Percentiles rank a stretch among this genome's conserved stretches.
Conservation (phyloP, 2,329 filamentous ascomycete genomes). For the Colletotrichum ledebouriae region DNA sequence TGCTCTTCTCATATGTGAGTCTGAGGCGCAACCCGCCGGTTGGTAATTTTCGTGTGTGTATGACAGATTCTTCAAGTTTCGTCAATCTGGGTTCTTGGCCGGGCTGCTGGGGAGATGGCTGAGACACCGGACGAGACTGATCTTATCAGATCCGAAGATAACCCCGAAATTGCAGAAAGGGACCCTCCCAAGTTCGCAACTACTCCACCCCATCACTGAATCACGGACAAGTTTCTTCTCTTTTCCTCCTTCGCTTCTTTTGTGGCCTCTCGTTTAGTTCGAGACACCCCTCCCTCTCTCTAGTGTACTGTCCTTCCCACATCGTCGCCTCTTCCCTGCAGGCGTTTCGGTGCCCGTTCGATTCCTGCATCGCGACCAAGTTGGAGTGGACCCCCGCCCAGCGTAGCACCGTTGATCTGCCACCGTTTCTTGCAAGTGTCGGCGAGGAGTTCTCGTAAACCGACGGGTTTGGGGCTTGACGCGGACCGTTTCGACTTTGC, state of each 20-base stretch:
- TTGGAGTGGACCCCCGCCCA: constrained; percentile 25
- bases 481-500: neutral
- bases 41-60: neutral
- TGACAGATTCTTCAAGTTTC: neutral
- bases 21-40: constrained; percentile 15
- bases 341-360: constrained; percentile 1
- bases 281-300: constrained; percentile 5
- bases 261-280: neutral
- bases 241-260: constrained; percentile 11
- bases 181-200: constrained; percentile 16
- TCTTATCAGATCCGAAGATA: constrained; percentile 70
- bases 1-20: constrained; percentile 6
- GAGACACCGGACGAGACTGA: constrained; percentile 46
- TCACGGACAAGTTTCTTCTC: neutral
- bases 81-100: neutral
- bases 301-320: constrained; percentile 17
- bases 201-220: constrained; percentile 20
- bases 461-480: constrained; percentile 19
- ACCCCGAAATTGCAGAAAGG: constrained; percentile 48
- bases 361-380: constrained; percentile 28
- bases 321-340: constrained; percentile 18
- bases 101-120: neutral
- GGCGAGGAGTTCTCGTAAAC: constrained; percentile 38
- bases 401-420: constrained; percentile 31
- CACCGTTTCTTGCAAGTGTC: constrained; percentile 11